These are phyloP conservation scores for Ophiostoma australiae DNA, from an alignment of 2,329 filamentous ascomycete genomes.

Conservation along the genomic window DNA sequence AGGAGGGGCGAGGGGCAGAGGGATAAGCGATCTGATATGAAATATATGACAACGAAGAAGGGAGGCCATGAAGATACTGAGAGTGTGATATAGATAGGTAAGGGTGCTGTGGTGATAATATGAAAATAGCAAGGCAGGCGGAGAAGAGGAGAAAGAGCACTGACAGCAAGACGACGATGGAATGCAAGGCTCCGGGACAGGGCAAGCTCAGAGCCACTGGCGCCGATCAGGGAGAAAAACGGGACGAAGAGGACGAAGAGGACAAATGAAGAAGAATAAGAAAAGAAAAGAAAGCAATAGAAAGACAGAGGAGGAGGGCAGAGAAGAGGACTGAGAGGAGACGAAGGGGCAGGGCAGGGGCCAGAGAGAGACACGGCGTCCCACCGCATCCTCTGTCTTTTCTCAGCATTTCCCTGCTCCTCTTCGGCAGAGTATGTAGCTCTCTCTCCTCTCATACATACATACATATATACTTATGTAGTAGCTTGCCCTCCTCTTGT, in stretches of 20 bases:
- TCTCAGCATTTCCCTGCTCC: too few relatives aligned
- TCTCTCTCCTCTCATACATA: neutral
- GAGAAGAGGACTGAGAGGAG: neutral
- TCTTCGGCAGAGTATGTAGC: too few relatives aligned
- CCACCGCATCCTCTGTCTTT: neutral
- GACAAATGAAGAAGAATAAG: neutral
- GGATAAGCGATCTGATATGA: neutral
- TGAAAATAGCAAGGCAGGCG: neutral
- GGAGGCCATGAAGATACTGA: neutral
- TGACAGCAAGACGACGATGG: neutral
- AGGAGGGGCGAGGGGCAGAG: conserved; percentile 10
- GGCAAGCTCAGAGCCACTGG: neutral
- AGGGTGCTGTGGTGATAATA: neutral
- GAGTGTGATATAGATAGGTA: neutral
- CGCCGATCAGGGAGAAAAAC: neutral
- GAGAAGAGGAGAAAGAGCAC: conserved; percentile 6
- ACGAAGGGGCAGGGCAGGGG: neutral
- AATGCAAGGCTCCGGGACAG: neutral
- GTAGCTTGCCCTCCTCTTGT: neutral
- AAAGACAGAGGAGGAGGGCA: neutral
- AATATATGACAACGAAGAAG: neutral
- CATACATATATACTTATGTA: too few relatives aligned
- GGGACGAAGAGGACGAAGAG: neutral
- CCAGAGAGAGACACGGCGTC: neutral
- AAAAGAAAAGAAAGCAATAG: neutral